Evolutionary conservation across 345 rosid species (phyloP), one percentile per base, ranked within the genome.

Genomic region (Brassica carinata): DNA sequence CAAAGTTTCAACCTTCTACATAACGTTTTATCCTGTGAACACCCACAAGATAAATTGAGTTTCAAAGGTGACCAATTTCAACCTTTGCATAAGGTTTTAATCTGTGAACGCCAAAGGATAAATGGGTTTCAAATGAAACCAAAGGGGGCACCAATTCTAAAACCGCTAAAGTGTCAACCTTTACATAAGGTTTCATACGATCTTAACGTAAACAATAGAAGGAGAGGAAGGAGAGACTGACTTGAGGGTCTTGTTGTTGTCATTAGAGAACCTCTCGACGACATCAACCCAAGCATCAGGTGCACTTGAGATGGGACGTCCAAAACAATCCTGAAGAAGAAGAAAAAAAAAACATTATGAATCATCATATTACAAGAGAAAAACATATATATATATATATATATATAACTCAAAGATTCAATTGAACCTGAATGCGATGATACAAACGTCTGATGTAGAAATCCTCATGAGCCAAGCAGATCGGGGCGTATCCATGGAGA

Each of bases 401-500:
- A 23, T 23, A 23, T 23, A 23, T 23, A 23, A 23, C 26, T 23
- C 1, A 5, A 10, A 65, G 61, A 72, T 64, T 78, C 19, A 77
- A 53, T 5, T 1, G 61, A n/a, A 90, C 98, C 98, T 93, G 97
- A 84, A 96, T 96, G 36, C 97, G 94, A 74, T 82, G 92, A 84
- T 88, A 96, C 64, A 92, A 84, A 31, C 99, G 92, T 2, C 99
- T 89, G 73, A 82, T 86, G 81, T 96, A 92, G 88, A 96, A 96
- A 85, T 93, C 98, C 80, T 96, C 99, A 3, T 83, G 92, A 5
- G 97, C 97, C 71, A 92, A 75, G 71, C 96, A 93, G 88, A 96
- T 96, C 75, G 98, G 97, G 2, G 98, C 94, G 65, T 96, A 93
- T 14, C 98, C 99, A 94, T 89, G 88, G 65, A 90, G 94, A 86